These are phyloP conservation scores for Hydrangea macrophylla DNA, from an alignment of 148 eudicot genomes.

Conservation along the genomic window DNA sequence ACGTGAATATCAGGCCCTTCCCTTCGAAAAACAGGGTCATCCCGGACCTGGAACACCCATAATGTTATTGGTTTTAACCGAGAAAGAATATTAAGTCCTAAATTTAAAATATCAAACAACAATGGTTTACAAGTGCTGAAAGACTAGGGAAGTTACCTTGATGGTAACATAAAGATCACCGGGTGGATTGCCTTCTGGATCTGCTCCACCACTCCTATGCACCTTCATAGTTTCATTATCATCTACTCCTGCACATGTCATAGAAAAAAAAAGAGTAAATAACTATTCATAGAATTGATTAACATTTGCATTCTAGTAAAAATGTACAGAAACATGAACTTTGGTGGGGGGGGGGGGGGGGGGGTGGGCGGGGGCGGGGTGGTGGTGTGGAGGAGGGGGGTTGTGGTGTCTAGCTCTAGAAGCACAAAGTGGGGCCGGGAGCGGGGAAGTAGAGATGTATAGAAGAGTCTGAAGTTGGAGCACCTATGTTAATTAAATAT, in stretches of 20 bases:
- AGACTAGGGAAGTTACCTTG: conserved; percentile 41
- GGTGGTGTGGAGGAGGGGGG: no score
- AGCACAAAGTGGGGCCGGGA: no score
- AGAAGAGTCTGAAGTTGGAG: no score
- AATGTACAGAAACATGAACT: no score
- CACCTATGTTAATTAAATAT: no score
- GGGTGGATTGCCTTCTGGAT: conserved; percentile 89
- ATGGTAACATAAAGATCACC: conserved; percentile 81
- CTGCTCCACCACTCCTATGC: conserved; percentile 79
- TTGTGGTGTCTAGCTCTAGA: no score
- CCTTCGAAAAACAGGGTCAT: conserved; percentile 92
- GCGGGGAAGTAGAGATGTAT: no score
- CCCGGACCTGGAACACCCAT: conserved; percentile 57
- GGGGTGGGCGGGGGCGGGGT: no score
- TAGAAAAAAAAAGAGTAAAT: background rate
- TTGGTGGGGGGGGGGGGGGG: no score
- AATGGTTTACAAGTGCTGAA: background rate
- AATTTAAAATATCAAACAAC: background rate
- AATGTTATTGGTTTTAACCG: background rate
- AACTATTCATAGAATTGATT: background rate
- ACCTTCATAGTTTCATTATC: conserved; percentile 64
- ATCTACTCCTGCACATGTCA: conserved; percentile 66
- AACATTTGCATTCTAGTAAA: no score
- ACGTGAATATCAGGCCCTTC: conserved; percentile 93
- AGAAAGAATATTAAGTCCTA: background rate